Evolutionary conservation across 2,329 filamentous ascomycete genomes (phyloP).

Genomic region (Scedosporium dehoogii): DNA sequence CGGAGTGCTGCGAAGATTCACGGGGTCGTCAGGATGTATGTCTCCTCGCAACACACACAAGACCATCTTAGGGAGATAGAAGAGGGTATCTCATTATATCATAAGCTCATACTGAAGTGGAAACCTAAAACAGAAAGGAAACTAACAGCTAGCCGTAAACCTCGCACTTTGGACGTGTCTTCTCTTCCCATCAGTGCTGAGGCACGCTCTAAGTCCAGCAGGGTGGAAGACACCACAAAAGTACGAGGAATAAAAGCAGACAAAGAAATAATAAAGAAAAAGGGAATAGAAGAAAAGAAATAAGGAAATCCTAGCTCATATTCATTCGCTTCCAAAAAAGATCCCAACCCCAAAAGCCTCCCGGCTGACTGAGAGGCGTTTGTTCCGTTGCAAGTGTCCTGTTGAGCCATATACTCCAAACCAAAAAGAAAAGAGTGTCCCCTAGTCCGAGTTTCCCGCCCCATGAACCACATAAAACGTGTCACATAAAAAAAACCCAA

Average conservation of each 20-base stretch:
- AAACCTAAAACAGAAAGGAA: neutral
- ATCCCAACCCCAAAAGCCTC: neutral
- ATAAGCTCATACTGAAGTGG: constrained; percentile 4
- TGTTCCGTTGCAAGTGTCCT: too few species aligned
- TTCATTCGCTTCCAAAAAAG: neutral
- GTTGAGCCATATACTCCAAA: too few species aligned
- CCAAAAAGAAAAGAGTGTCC: too few species aligned
- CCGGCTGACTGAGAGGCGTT: too few species aligned
- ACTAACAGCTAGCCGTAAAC: neutral
- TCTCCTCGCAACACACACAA: neutral
- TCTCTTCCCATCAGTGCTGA: too few species aligned
- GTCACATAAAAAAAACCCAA: too few species aligned
- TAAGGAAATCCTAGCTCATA: neutral
- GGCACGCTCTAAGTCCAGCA: too few species aligned
- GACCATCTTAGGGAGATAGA: neutral
- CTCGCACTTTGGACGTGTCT: neutral
- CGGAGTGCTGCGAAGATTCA: too few species aligned
- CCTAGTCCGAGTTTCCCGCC: too few species aligned
- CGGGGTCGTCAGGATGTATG: too few species aligned
- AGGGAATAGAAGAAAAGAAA: neutral
- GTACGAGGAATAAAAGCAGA: neutral
- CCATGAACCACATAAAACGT: too few species aligned
- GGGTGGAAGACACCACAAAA: too few species aligned
- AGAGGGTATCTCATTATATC: constrained; percentile 7
- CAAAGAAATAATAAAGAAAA: neutral